These are phyloP conservation scores for Elsinoe necatrix DNA, from an alignment of 2,329 filamentous ascomycete species.

Conservation along the genomic window DNA sequence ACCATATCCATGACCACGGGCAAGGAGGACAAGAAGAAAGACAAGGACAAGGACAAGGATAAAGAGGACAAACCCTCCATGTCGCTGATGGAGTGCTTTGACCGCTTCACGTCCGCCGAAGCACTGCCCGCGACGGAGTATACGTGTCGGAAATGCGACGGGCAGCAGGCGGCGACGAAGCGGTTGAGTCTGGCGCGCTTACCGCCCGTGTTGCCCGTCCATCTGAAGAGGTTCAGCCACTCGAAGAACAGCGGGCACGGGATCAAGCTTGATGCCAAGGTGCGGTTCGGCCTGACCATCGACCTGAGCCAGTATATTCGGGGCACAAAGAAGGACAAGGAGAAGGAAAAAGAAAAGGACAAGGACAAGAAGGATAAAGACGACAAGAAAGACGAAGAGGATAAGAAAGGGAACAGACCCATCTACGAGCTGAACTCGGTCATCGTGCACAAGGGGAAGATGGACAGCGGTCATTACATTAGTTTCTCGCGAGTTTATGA, in stretches of 20 bases:
- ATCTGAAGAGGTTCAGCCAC: constrained; percentile 57
- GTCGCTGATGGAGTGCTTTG: constrained; percentile 54
- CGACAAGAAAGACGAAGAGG: not conserved
- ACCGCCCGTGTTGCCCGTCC: constrained; percentile 82
- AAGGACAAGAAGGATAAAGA: constrained; percentile 24
- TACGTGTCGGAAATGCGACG: constrained; percentile 71
- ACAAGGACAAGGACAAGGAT: constrained; percentile 14
- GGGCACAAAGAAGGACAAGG: constrained; percentile 30
- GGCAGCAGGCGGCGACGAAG: constrained; percentile 67
- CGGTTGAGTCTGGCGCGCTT: constrained; percentile 76
- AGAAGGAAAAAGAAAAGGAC: constrained; percentile 40
- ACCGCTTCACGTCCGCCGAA: constrained; percentile 80
- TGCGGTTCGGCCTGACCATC: constrained; percentile 76
- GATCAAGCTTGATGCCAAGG: constrained; percentile 80
- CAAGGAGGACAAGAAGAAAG: constrained; percentile 21
- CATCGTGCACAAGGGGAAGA: constrained; percentile 85
- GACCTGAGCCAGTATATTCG: constrained; percentile 82
- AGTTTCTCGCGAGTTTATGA: constrained; percentile 79
- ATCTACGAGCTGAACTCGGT: constrained; percentile 83
- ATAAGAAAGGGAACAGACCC: constrained; percentile 41
- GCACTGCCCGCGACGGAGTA: constrained; percentile 69
- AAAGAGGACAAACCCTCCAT: not conserved
- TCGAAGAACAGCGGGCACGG: constrained; percentile 55
- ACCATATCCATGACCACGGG: constrained; percentile 38
- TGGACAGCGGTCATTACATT: constrained; percentile 86